Evolutionary conservation across 768 basidiomycete genomes (phyloP).

Genomic region (Boletus tylopilopsis): DNA sequence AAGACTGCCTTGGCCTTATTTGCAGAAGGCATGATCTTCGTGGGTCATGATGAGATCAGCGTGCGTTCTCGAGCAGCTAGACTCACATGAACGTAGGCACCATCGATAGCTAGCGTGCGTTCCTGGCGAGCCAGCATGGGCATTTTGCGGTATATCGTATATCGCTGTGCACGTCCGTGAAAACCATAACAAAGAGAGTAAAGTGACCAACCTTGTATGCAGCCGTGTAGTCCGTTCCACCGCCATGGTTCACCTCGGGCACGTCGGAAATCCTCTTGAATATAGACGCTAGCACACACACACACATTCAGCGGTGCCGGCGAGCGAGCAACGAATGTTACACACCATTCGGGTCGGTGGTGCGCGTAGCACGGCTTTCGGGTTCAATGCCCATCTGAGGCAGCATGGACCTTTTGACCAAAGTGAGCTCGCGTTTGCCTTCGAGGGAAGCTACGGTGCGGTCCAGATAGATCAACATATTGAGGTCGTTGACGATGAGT

Average conservation of each 20-base stretch:
- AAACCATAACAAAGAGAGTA: not conserved
- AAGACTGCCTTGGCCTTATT: constrained; percentile 79
- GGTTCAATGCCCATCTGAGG: constrained; percentile 67
- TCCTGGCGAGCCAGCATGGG: constrained; percentile 93
- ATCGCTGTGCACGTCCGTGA: constrained; percentile 54
- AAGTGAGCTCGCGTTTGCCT: constrained; percentile 76
- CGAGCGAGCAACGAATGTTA: not conserved
- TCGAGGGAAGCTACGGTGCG: constrained; percentile 94
- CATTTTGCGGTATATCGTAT: constrained; percentile 88
- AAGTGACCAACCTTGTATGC: constrained; percentile 71
- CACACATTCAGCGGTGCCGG: not conserved
- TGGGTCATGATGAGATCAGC: constrained; percentile 7
- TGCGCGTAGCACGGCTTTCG: constrained; percentile 59
- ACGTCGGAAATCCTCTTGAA: constrained; percentile 83
- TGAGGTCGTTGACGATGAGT: constrained; percentile 56
- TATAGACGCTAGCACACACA: constrained; percentile 68
- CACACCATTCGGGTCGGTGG: constrained; percentile 90
- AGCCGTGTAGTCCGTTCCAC: constrained; percentile 72
- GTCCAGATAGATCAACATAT: constrained; percentile 85
- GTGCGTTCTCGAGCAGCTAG: not conserved
- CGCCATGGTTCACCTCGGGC: constrained; percentile 49
- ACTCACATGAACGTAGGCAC: constrained; percentile 85
- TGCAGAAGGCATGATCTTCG: constrained; percentile 83
- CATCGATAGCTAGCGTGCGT: constrained; percentile 89
- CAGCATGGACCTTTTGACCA: constrained; percentile 77